phyloP scores from a whole-genome alignment of 2,329 filamentous ascomycete genomes.

The Alternaria novae-zelandiae region DNA sequence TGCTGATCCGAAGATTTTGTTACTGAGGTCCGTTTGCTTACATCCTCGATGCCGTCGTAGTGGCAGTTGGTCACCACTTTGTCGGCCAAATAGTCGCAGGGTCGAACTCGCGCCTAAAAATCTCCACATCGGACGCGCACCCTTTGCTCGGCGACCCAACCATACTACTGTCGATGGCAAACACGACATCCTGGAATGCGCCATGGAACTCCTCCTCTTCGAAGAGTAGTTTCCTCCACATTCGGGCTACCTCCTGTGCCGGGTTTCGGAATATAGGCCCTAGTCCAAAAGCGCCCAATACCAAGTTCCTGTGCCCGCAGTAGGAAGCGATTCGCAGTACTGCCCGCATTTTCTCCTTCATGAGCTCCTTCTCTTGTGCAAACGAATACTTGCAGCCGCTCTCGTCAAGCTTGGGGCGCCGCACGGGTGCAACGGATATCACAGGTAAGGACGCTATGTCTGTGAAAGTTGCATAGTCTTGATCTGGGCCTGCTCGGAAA shows the following conservation, averaged over 20 bases:
- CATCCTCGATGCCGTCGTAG: background rate
- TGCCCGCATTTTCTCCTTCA: slow-evolving; percentile 74
- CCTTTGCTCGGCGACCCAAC: slow-evolving; percentile 41
- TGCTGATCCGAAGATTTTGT: background rate
- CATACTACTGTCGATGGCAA: slow-evolving; percentile 51
- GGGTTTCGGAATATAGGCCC: slow-evolving; percentile 55
- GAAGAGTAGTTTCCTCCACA: slow-evolving; percentile 54
- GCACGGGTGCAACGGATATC: slow-evolving; percentile 74
- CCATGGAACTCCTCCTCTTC: slow-evolving; percentile 53
- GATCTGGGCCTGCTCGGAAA: slow-evolving; percentile 70
- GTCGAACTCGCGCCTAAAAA: slow-evolving; percentile 50
- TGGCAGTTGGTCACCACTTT: slow-evolving; percentile 22
- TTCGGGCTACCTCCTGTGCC: slow-evolving; percentile 50
- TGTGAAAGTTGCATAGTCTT: slow-evolving; percentile 44
- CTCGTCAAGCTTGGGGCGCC: slow-evolving; percentile 75
- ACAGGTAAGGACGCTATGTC: slow-evolving; percentile 68
- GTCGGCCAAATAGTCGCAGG: slow-evolving; percentile 49
- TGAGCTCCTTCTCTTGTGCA: slow-evolving; percentile 71
- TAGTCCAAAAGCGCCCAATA: slow-evolving; percentile 53
- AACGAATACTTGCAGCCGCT: slow-evolving; percentile 74
- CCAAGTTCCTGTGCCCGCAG: slow-evolving; percentile 49
- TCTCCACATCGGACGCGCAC: slow-evolving; percentile 45
- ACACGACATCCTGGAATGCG: slow-evolving; percentile 54
- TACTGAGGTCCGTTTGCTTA: background rate
- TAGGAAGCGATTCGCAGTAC: slow-evolving; percentile 71